These are phyloP conservation scores for Dentipellis fragilis DNA, from an alignment of 768 basidiomycete species.

Conservation along the genomic window DNA sequence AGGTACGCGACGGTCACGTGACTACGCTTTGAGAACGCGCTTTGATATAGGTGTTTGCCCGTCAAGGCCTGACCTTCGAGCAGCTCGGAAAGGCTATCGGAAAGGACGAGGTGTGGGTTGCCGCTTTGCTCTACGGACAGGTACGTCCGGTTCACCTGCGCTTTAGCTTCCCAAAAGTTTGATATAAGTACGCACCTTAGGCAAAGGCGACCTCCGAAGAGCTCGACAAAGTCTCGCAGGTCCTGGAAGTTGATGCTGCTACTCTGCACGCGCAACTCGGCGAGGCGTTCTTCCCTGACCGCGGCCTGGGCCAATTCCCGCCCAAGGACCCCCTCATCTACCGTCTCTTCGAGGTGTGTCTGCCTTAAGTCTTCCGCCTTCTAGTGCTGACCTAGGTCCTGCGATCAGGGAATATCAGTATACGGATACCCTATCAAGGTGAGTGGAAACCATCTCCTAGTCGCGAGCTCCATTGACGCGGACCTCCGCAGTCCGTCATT, in stretches of 20 bases:
- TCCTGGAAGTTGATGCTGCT: constrained; percentile 37
- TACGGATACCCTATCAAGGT: constrained; percentile 74
- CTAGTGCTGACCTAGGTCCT: neutral
- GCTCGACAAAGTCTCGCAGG: constrained; percentile 36
- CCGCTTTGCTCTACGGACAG: constrained; percentile 76
- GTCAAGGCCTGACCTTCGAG: constrained; percentile 56
- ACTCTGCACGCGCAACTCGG: constrained; percentile 40
- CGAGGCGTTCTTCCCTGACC: constrained; percentile 65
- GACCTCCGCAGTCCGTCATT: constrained; percentile 34
- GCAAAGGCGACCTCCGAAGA: constrained; percentile 62
- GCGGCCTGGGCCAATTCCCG: constrained; percentile 58
- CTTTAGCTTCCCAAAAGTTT: neutral
- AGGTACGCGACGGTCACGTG: constrained; percentile 25
- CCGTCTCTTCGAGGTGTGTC: constrained; percentile 56
- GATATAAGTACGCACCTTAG: constrained; percentile 23
- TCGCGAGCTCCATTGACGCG: neutral
- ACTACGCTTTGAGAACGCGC: neutral
- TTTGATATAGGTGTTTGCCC: neutral
- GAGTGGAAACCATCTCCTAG: neutral
- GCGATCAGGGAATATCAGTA: constrained; percentile 41
- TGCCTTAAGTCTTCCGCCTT: neutral
- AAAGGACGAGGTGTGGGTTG: constrained; percentile 79
- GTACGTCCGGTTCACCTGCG: constrained; percentile 21
- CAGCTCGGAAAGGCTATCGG: constrained; percentile 52
- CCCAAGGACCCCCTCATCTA: constrained; percentile 77